Evolutionary conservation across 2,329 filamentous ascomycete genomes (phyloP).

Genomic region (Exophiala mesophila): DNA sequence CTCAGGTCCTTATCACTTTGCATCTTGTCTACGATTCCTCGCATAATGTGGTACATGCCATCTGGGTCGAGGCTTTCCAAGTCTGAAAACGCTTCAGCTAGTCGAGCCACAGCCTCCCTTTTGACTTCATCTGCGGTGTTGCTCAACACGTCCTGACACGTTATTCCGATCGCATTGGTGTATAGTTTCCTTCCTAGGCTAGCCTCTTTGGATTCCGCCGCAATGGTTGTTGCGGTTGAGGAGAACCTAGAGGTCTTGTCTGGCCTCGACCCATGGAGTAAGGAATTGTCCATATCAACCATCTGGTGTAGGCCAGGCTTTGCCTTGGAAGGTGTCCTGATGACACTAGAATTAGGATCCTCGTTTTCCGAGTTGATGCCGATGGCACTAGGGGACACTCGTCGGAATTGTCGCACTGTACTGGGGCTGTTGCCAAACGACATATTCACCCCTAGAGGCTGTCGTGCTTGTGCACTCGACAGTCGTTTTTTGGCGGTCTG

Average conservation of each 20-base stretch:
- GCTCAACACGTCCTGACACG: constrained; percentile 80
- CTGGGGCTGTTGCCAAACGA: constrained; percentile 92
- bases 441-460: constrained; percentile 81
- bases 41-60: constrained; percentile 79
- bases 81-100: constrained; percentile 79
- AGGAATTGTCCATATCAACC: constrained; percentile 13
- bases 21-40: constrained; percentile 68
- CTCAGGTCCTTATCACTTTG: constrained; percentile 43
- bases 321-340: constrained; percentile 21
- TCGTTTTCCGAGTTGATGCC: constrained; percentile 22
- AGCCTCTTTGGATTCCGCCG: constrained; percentile 64
- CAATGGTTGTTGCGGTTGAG: constrained; percentile 19
- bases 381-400: constrained; percentile 65
- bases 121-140: constrained; percentile 67
- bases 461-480: constrained; percentile 54
- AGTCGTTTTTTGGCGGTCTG: constrained; percentile 37
- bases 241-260: constrained; percentile 15
- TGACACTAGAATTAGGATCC: constrained; percentile 18
- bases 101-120: constrained; percentile 73
- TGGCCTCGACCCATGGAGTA: constrained; percentile 6
- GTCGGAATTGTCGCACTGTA: constrained; percentile 84
- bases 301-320: constrained; percentile 8
- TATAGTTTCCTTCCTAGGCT: constrained; percentile 76
- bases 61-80: constrained; percentile 87
- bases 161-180: constrained; percentile 72